Percentiles rank a stretch among this genome's conserved stretches.
Conservation (phyloP, 2,329 filamentous ascomycete genomes). For the Pseudopyricularia javanii region DNA sequence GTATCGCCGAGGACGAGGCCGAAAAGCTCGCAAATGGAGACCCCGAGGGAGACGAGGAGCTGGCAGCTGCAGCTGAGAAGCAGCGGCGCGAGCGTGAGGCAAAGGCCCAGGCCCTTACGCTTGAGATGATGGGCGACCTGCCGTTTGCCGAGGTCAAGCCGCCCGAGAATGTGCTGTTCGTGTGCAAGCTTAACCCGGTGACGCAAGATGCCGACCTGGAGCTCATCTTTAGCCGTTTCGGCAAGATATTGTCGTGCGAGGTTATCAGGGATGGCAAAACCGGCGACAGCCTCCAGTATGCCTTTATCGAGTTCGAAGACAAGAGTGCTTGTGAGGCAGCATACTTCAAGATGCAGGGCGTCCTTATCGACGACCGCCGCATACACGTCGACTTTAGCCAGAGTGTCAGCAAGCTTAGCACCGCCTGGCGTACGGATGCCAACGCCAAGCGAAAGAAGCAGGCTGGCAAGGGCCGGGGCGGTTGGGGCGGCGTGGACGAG, state of each 20-base stretch:
- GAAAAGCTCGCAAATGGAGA: conserved; percentile 59
- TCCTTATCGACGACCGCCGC: conserved; percentile 90
- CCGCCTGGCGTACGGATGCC: conserved; percentile 76
- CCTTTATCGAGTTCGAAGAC: conserved; percentile 93
- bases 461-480: conserved; percentile 36
- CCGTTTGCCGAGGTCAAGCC: conserved; percentile 96
- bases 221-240: conserved; percentile 93
- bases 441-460: conserved; percentile 61
- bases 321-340: conserved; percentile 88
- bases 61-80: conserved; percentile 54
- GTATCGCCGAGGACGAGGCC: conserved; percentile 76
- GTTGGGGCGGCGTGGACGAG: conserved; percentile 81
- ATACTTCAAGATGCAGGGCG: conserved; percentile 98
- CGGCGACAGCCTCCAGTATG: conserved; percentile 90
- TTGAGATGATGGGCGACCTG: conserved; percentile 96
- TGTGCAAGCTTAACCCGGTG: conserved; percentile 96
- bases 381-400: conserved; percentile 99
- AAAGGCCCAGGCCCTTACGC: conserved; percentile 80
- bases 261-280: conserved; percentile 91
- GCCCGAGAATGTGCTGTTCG: conserved; percentile 92
- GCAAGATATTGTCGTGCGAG: conserved; percentile 88
- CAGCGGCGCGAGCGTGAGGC: conserved; percentile 79
- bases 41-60: conserved; percentile 54
- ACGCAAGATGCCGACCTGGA: conserved; percentile 90
- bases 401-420: conserved; percentile 77